Conservation (phyloP, 805 yeast species). For the Metschnikowia matae region DNA sequence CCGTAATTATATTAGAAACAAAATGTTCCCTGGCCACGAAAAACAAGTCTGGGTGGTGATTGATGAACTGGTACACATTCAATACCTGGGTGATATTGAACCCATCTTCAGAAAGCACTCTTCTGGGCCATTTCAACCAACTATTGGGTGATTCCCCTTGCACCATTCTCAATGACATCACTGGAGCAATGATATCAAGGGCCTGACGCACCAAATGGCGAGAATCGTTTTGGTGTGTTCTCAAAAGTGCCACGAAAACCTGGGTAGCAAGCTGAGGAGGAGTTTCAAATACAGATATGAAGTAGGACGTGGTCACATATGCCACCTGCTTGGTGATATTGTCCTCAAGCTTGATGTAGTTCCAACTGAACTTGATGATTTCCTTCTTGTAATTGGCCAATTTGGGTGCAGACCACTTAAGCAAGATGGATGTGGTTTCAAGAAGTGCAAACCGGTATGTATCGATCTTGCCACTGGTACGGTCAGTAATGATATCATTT, state of each 20-base stretch:
- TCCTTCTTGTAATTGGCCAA: constrained; percentile 69
- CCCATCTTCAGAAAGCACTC: constrained; percentile 87
- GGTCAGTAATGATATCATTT: constrained; percentile 46
- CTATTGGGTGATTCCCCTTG: constrained; percentile 50
- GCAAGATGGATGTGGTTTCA: constrained; percentile 73
- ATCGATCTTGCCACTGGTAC: constrained; percentile 68
- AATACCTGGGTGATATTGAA: constrained; percentile 81
- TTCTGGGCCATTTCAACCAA: constrained; percentile 94
- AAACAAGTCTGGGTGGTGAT: constrained; percentile 79
- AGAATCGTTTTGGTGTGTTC: constrained; percentile 83
- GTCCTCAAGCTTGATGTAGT: constrained; percentile 84
- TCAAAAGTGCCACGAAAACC: constrained; percentile 82
- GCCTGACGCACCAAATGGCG: constrained; percentile 82
- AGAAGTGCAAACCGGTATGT: constrained; percentile 70
- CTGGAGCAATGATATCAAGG: constrained; percentile 83
- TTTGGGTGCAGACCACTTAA: constrained; percentile 60
- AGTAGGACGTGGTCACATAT: constrained; percentile 79
- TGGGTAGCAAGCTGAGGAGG: constrained; percentile 86
- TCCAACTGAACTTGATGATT: constrained; percentile 92
- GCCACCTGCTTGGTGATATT: constrained; percentile 88
- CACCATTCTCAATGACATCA: constrained; percentile 62
- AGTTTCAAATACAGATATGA: constrained; percentile 83
- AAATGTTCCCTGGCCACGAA: constrained; percentile 85
- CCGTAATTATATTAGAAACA: constrained; percentile 80
- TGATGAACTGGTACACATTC: constrained; percentile 84